Base-by-base conservation (phyloP, 2,329 filamentous ascomycete species). In the Ophidiomyces ophidiicola region DNA sequence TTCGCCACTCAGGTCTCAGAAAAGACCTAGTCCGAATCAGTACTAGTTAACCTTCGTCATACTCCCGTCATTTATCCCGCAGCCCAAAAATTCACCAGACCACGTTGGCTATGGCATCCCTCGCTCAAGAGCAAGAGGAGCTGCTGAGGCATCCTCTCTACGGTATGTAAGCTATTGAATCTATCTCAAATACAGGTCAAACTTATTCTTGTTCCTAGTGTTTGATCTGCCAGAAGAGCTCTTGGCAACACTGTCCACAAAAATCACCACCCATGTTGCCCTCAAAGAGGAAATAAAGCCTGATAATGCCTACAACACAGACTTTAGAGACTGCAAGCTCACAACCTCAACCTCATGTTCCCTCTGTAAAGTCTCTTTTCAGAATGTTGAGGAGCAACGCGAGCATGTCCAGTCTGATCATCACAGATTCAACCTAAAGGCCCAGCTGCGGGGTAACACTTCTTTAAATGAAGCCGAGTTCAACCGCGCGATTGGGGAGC, bases 371-470 rank as follows among this genome's bases (percentile, higher is more conserved):
- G 69, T 86, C 25, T 67, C 71, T 4, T 94, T 92, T 52, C 54
- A 69, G 21, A 79, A 71, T 6, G 70, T 93, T 5, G 70, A 77
- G 44, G 88, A 96, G 45, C 88, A 96, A 56, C 75, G 84, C 45
- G 72, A 76, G 43, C 90, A 98, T 61, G 77, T 84, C 42, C 82
- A 83, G 52, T 94, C 88, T 6, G 90, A 98, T 54, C 70, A 92
- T 34, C 90, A 98, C 59, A 74, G 80, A 48, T 98, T 94, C 64
- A 98, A 98, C 57, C 64, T 96, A 45, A 96, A 94, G 62, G 82
- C 88, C 56, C 93, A 84, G 65, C 65, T 94, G 41, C 77, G 84
- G 32, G 83, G 83, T 0, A 69, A 71, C 42, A 71, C 70, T 6
- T 62, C 82, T 0, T 80, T 94, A 1, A 74, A 76, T 1, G 90